phyloP scores from a whole-genome alignment of 176 grass and related monocot genomes.

The Zea mays region Zm-B73-REFERENCE-NAM-5.0 NC_050104.1:28850001-28850500 shows the following conservation, averaged over 20 bases:
- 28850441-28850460: slow-evolving; percentile 71
- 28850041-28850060: background rate
- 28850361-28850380: slow-evolving; percentile 69
- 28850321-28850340: slow-evolving; percentile 66
- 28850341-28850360: slow-evolving; percentile 77
- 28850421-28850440: slow-evolving; percentile 63
- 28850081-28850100: background rate
- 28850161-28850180: no score
- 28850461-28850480: slow-evolving; percentile 63
- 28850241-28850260: slow-evolving; percentile 73
- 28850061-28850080: background rate
- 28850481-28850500: slow-evolving; percentile 57
- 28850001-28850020: background rate
- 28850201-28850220: slow-evolving; percentile 43
- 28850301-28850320: slow-evolving; percentile 65
- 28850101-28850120: background rate
- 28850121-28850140: background rate
- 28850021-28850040: background rate
- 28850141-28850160: background rate
- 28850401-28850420: slow-evolving; percentile 51
- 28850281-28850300: slow-evolving; percentile 69
- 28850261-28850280: slow-evolving; percentile 79
- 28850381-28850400: slow-evolving; percentile 64
- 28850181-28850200: slow-evolving; percentile 17
- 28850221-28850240: slow-evolving; percentile 82